These are phyloP conservation scores for Neospora caninum DNA, from an alignment of 169 alveolate species.

Conservation along the genomic window DNA sequence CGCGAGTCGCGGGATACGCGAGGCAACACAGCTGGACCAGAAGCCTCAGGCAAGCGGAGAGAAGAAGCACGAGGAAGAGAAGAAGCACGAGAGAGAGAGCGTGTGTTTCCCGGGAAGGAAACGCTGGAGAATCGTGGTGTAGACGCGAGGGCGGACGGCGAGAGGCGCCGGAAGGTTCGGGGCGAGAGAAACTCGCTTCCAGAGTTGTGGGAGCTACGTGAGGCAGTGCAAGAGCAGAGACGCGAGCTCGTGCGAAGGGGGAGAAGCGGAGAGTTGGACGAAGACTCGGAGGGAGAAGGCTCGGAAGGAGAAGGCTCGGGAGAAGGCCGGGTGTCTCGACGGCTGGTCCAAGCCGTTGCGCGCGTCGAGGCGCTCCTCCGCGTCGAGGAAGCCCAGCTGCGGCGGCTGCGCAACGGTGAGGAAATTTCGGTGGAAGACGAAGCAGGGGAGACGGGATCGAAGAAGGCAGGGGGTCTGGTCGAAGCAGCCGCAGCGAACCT, in stretches of 20 bases:
- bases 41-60: background rate
- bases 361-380: background rate
- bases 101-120: background rate
- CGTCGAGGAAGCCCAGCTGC: background rate
- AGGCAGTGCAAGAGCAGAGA: background rate
- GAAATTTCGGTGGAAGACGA: background rate
- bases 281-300: background rate
- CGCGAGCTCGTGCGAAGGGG: background rate
- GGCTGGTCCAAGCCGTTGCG: background rate
- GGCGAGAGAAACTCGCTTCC: background rate
- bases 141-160: too few relatives aligned
- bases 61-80: background rate
- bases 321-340: background rate
- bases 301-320: background rate
- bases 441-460: background rate
- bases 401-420: background rate
- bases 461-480: background rate
- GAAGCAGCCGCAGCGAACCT: background rate
- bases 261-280: too few relatives aligned
- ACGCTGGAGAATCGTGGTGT: too few relatives aligned
- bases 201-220: background rate
- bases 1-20: too few relatives aligned
- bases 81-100: background rate
- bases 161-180: background rate
- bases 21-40: background rate